Evolutionary conservation across 345 rosid genomes (phyloP), one percentile per base, ranked within the genome.

Genomic region (Syzygium aqueum): DNA sequence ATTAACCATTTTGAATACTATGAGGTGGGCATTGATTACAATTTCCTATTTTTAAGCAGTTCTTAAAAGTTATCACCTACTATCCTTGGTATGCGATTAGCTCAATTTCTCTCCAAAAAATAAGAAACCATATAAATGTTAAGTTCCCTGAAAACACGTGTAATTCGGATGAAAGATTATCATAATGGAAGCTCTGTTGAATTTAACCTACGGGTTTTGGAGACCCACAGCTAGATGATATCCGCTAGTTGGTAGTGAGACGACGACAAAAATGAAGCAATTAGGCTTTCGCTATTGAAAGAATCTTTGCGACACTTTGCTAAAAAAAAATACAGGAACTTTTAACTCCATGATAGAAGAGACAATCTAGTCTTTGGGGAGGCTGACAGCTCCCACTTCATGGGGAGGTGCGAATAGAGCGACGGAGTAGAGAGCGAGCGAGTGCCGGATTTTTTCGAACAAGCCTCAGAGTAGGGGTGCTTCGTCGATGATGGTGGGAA

Each of bases 361-460:
- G 90, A 94, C 93, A 89, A 96, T 95, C 93, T 95, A 97, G 90
- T 96, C 99, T 87, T 95, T 97, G 89, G 93, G 85, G 86, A 96
- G 89, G 91, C 93, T 87, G 89, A 93, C 85, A 51, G 97, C 96
- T 88, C 92, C 92, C 85, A 97, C 98, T 88, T 96, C 95, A 86
- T 51, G 86, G 11, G 94, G 95, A 87, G 94, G 89, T 17, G 93
- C 46, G 82, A 94, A 89, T 88, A 95, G 86, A 63, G 95, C 90
- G 88, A 96, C 3, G 37, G 37, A 33, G 37, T 33, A 33, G 37
- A 33, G 37, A 33, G 37, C 37, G 37, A 33, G 37, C 37, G 37
- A 33, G 37, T 33, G 37, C 37, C 3, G 37, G 37, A 33, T 33
- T 33, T 33, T 33, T 33, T 33, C 37, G 37, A 33, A 33, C 3